Conservation (phyloP, 1,139 yeast species). For the Blastobotrys malaysiensis region DNA sequence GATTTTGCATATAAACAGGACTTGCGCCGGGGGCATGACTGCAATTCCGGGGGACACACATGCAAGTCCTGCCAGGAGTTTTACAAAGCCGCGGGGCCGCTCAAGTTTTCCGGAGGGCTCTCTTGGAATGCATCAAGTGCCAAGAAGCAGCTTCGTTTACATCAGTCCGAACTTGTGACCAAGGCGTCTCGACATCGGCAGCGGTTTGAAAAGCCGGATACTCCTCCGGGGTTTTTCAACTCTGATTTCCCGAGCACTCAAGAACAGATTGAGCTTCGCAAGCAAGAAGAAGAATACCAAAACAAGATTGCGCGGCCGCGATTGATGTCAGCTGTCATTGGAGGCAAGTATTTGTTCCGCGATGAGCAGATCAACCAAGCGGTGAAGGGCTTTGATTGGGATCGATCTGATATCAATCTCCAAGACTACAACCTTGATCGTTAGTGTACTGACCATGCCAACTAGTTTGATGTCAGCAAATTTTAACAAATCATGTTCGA, state of each 20-base stretch:
- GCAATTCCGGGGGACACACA: not conserved
- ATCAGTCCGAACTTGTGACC: slow-evolving; percentile 17
- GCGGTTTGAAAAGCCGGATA: slow-evolving; percentile 22
- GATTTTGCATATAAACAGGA: not conserved
- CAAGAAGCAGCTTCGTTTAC: slow-evolving; percentile 12
- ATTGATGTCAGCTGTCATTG: not conserved
- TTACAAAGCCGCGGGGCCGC: not conserved
- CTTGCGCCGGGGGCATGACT: not conserved
- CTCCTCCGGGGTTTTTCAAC: slow-evolving; percentile 35
- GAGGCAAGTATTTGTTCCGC: not conserved
- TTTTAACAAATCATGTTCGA: too few species aligned
- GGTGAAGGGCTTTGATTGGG: not conserved
- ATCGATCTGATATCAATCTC: not conserved
- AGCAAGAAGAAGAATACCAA: not conserved
- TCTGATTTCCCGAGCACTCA: slow-evolving; percentile 32
- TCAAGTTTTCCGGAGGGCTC: not conserved
- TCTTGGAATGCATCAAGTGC: not conserved
- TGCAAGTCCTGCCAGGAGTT: not conserved
- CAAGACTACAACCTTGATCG: not conserved
- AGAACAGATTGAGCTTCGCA: slow-evolving; percentile 23
- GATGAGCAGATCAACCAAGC: not conserved
- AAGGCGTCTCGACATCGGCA: slow-evolving; percentile 25
- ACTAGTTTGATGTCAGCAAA: too few species aligned
- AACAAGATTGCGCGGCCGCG: not conserved
- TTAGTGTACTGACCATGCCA: too few species aligned